phyloP scores from a whole-genome alignment of 768 basidiomycete species.

The Tricholoma matsutake region DNA sequence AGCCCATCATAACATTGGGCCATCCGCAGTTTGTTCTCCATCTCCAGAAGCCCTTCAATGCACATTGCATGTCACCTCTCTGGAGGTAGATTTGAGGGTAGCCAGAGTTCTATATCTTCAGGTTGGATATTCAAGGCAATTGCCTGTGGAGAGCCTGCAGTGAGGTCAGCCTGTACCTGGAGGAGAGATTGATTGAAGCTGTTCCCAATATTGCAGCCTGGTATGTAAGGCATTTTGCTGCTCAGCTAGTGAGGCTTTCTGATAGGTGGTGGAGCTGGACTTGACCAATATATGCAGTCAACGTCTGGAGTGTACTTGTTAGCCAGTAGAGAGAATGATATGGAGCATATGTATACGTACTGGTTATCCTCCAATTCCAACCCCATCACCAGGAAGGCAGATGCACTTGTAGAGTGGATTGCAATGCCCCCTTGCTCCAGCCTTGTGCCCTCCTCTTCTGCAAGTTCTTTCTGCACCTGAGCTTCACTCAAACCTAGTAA shows the following conservation, averaged over 20 bases:
- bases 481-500: too few relatives aligned
- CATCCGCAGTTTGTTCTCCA: slow-evolving; percentile 18
- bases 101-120: slow-evolving; percentile 12
- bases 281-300: neutral
- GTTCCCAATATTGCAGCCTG: too few relatives aligned
- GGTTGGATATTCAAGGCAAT: neutral
- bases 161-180: too few relatives aligned
- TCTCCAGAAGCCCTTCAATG: neutral
- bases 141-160: too few relatives aligned
- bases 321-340: neutral
- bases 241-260: neutral
- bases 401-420: too few relatives aligned
- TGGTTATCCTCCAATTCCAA: neutral
- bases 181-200: too few relatives aligned
- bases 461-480: too few relatives aligned
- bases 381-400: too few relatives aligned
- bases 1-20: slow-evolving; percentile 23
- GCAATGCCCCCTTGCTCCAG: too few relatives aligned
- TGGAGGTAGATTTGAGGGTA: slow-evolving; percentile 7
- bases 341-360: neutral
- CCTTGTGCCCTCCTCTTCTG: too few relatives aligned
- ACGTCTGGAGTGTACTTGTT: neutral
- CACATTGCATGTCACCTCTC: neutral
- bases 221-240: neutral
- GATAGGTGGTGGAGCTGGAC: neutral